Percentiles rank a stretch among this genome's conserved stretches.
These are phyloP conservation scores for Ganoderma boninense DNA, from an alignment of 1,284 basidiomycete genomes.

Conservation along the genomic window DNA sequence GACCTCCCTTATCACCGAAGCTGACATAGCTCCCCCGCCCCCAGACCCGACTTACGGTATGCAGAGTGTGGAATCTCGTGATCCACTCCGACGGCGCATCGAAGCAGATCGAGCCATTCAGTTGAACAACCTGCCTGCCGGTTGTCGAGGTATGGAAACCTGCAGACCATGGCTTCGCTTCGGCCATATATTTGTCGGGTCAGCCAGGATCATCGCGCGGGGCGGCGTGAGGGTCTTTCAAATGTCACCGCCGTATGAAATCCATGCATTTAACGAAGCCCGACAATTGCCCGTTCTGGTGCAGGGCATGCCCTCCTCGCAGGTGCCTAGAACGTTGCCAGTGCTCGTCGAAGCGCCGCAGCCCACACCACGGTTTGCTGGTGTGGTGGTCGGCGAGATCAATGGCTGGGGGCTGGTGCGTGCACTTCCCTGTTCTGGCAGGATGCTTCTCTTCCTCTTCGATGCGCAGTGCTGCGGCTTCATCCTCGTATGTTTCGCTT, in stretches of 20 bases:
- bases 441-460: conserved; percentile 7
- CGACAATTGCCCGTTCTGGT: neutral
- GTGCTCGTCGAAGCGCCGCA: neutral
- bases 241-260: neutral
- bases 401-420: neutral
- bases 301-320: neutral
- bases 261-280: neutral
- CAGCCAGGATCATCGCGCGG: conserved; percentile 3
- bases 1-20: neutral
- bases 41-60: neutral
- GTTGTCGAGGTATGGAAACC: neutral
- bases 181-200: neutral
- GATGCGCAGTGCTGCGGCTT: conserved; percentile 6
- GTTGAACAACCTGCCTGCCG: neutral
- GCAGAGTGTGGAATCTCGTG: neutral
- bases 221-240: neutral
- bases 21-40: neutral
- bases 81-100: neutral
- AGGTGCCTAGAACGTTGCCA: conserved; percentile 3
- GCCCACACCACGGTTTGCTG: neutral
- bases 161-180: neutral
- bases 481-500: neutral
- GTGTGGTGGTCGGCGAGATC: neutral
- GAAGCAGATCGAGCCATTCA: neutral
- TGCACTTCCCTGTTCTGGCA: neutral